Evolutionary conservation across 176 grass and related monocot species (phyloP).

Genomic region (Microstegium vimineum): DNA sequence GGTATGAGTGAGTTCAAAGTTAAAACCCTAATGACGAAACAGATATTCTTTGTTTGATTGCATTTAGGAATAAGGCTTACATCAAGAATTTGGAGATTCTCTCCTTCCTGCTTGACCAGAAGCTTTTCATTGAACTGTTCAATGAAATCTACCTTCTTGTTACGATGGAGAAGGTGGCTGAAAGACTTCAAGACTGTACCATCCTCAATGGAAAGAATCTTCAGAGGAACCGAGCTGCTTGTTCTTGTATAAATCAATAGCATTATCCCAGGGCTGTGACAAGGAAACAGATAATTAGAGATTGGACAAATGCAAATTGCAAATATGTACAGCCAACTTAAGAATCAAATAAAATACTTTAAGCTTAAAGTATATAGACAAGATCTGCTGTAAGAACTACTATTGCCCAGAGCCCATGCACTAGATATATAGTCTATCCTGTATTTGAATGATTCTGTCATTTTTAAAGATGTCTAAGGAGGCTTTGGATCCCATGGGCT

Average conservation of each 20-base stretch:
- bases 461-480: not conserved
- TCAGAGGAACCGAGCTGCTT: conserved; percentile 71
- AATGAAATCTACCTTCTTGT: conserved; percentile 93
- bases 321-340: not conserved
- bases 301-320: not conserved
- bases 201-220: conserved; percentile 92
- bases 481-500: not conserved
- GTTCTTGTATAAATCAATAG: conserved; percentile 78
- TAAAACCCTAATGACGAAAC: conserved; percentile 8
- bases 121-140: conserved; percentile 96
- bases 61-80: conserved; percentile 27
- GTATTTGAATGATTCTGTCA: not conserved
- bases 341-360: not conserved
- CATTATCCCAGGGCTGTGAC: conserved; percentile 87
- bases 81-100: conserved; percentile 97
- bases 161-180: conserved; percentile 83
- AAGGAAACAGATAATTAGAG: conserved; percentile 18
- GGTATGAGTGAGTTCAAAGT: not conserved
- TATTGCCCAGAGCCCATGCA: not conserved
- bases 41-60: not conserved
- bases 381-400: not conserved
- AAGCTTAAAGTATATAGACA: not conserved
- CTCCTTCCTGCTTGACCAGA: conserved; percentile 86
- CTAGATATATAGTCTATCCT: not conserved
- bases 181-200: conserved; percentile 85